Percentiles rank a stretch among this genome's conserved stretches.
Conservation (phyloP, 805 yeast genomes). For the Metschnikowia corniflorae region DNA sequence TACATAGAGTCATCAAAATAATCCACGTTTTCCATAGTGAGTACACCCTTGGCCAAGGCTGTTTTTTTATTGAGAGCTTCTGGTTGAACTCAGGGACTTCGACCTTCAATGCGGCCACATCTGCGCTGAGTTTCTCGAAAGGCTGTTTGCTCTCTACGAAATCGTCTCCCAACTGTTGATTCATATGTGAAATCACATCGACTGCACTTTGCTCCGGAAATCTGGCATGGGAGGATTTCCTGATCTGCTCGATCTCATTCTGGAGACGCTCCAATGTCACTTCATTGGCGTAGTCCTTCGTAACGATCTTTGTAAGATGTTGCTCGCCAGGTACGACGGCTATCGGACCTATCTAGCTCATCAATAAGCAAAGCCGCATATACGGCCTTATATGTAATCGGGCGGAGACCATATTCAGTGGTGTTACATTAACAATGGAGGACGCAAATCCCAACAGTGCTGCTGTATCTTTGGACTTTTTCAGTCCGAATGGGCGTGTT, state of each 20-base stretch:
- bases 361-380: constrained; percentile 36
- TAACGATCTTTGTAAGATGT: constrained; percentile 17
- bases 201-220: neutral
- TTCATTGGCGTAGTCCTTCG: constrained; percentile 17
- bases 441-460: constrained; percentile 29
- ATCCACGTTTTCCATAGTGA: constrained; percentile 15
- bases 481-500: too few relatives aligned
- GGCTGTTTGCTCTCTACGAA: constrained; percentile 9
- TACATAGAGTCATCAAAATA: constrained; percentile 17
- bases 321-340: constrained; percentile 21
- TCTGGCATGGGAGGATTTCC: neutral
- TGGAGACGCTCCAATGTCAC: constrained; percentile 19
- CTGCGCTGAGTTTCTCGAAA: constrained; percentile 3
- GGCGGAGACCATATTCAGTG: constrained; percentile 38
- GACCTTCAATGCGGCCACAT: constrained; percentile 2
- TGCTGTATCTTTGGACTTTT: constrained; percentile 16
- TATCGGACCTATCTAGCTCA: constrained; percentile 29
- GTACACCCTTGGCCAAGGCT: neutral
- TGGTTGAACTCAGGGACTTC: neutral
- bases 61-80: neutral
- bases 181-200: constrained; percentile 9
- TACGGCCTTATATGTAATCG: constrained; percentile 40
- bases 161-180: constrained; percentile 13
- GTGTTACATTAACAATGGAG: constrained; percentile 40
- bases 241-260: constrained; percentile 19